phyloP scores from a whole-genome alignment of 306 rosid genomes.

The Fragaria nilgerrensis region DNA sequence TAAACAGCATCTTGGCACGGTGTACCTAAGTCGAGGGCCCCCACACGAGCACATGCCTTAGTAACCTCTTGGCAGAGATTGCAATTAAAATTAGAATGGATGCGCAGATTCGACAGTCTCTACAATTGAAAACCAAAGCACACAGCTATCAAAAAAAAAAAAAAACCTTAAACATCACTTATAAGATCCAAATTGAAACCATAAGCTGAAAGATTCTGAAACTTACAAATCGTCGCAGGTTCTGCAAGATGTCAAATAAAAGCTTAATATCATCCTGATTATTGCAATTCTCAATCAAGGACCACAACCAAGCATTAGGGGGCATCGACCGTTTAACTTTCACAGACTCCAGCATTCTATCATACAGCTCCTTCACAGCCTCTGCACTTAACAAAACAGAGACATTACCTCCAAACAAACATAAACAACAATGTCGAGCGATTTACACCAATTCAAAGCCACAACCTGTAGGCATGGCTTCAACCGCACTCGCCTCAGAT shows the following conservation, averaged over 20 bases:
- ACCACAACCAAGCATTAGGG: slow-evolving; percentile 96
- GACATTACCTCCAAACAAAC: slow-evolving; percentile 17
- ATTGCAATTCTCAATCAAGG: slow-evolving; percentile 71
- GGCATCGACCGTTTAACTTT: slow-evolving; percentile 68
- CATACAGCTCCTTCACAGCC: slow-evolving; percentile 71
- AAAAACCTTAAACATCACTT: slow-evolving; percentile 1
- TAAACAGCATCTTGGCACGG: neutral
- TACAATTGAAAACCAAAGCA: slow-evolving; percentile 40
- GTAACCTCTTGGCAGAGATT: slow-evolving; percentile 82
- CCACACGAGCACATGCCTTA: slow-evolving; percentile 73
- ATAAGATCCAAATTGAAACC: slow-evolving; percentile 4
- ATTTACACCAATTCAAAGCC: slow-evolving; percentile 16
- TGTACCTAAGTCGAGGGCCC: slow-evolving; percentile 76
- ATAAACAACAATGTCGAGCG: slow-evolving; percentile 8
- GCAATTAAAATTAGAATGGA: slow-evolving; percentile 63
- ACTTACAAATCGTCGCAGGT: slow-evolving; percentile 83
- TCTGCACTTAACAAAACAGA: slow-evolving; percentile 44
- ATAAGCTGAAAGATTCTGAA: slow-evolving; percentile 14
- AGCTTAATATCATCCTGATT: slow-evolving; percentile 60
- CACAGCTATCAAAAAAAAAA: slow-evolving; percentile 13
- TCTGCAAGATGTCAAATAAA: slow-evolving; percentile 69
- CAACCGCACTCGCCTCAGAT: slow-evolving; percentile 35
- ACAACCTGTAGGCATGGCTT: slow-evolving; percentile 57
- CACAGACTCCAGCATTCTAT: slow-evolving; percentile 70
- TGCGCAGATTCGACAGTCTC: slow-evolving; percentile 91